A percentile compares a stretch with the other conserved stretches of the same genome.
Evolutionary conservation across 2,329 filamentous ascomycete species (phyloP).

Genomic region (Alternaria brassicae): DNA sequence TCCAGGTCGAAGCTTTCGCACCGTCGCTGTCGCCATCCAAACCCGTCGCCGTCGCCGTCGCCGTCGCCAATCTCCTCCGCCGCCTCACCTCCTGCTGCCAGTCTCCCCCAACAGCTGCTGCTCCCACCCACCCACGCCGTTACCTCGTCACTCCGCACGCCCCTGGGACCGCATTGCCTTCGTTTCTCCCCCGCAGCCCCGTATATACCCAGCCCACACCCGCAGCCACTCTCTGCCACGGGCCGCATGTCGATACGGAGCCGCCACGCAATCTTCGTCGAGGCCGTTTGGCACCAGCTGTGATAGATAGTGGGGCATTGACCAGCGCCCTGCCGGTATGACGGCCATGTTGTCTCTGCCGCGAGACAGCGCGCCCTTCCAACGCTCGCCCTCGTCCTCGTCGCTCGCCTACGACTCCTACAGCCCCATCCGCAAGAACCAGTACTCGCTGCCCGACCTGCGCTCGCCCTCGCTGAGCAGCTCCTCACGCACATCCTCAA

Average conservation of each 20-base stretch:
- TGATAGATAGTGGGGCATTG: constrained; percentile 34
- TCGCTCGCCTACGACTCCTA: constrained; percentile 53
- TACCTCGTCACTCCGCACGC: constrained; percentile 11
- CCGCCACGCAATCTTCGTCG: constrained; percentile 24
- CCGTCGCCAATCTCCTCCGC: constrained; percentile 9
- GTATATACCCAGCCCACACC: constrained; percentile 9
- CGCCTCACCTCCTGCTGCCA: not conserved
- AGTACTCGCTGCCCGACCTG: constrained; percentile 48
- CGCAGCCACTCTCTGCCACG: constrained; percentile 17
- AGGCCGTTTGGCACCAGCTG: constrained; percentile 37
- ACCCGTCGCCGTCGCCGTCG: too few relatives aligned
- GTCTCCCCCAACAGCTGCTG: not conserved
- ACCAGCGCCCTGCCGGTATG: constrained; percentile 34
- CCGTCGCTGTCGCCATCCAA: constrained; percentile 11
- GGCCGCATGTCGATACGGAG: constrained; percentile 45
- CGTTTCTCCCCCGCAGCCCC: constrained; percentile 1
- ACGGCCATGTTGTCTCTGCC: constrained; percentile 52
- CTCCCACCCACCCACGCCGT: constrained; percentile 3
- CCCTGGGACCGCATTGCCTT: constrained; percentile 14
- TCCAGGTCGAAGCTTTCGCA: constrained; percentile 15
- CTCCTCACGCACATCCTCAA: constrained; percentile 59
- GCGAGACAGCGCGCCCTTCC: constrained; percentile 45
- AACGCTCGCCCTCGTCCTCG: constrained; percentile 54
- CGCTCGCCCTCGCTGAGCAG: constrained; percentile 41
- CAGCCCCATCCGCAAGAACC: constrained; percentile 42